Conservation (phyloP, 169 alveolate species). For the Babesia microti region DNA sequence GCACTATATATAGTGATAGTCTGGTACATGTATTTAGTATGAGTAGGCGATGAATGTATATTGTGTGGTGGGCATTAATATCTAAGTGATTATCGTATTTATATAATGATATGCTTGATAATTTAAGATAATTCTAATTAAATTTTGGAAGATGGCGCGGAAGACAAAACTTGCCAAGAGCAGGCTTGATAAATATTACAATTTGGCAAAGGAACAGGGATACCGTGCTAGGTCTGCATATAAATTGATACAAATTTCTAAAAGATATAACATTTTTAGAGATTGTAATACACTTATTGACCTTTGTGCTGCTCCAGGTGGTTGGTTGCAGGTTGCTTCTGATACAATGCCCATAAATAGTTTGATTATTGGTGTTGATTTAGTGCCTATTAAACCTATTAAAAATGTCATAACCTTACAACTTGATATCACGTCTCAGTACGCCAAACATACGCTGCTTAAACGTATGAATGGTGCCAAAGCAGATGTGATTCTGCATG, state of each 20-base stretch:
- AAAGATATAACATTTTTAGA: constrained; percentile 78
- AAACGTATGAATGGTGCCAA: constrained; percentile 63
- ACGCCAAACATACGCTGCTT: constrained; percentile 39
- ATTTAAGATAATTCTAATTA: background rate
- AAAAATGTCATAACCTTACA: constrained; percentile 87
- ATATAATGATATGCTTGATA: background rate
- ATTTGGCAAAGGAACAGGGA: constrained; percentile 96
- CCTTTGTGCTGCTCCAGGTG: constrained; percentile 99
- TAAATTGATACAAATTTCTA: constrained; percentile 91
- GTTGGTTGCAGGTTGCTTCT: constrained; percentile 94
- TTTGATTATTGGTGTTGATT: constrained; percentile 92
- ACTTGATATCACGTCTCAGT: constrained; percentile 87
- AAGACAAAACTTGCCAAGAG: constrained; percentile 77
- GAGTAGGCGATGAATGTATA: background rate
- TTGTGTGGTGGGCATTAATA: background rate
- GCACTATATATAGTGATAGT: too few species aligned
- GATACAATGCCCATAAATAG: constrained; percentile 85
- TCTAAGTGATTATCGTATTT: background rate
- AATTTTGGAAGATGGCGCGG: constrained; percentile 57
- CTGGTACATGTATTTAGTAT: too few species aligned
- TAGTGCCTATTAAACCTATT: constrained; percentile 92
- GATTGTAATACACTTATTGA: constrained; percentile 82
- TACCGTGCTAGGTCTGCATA: constrained; percentile 98
- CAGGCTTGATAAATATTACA: constrained; percentile 88
- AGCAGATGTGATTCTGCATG: constrained; percentile 96